Evolutionary conservation across 1,284 basidiomycete species (phyloP).

Genomic region (Trametes sp.): DNA sequence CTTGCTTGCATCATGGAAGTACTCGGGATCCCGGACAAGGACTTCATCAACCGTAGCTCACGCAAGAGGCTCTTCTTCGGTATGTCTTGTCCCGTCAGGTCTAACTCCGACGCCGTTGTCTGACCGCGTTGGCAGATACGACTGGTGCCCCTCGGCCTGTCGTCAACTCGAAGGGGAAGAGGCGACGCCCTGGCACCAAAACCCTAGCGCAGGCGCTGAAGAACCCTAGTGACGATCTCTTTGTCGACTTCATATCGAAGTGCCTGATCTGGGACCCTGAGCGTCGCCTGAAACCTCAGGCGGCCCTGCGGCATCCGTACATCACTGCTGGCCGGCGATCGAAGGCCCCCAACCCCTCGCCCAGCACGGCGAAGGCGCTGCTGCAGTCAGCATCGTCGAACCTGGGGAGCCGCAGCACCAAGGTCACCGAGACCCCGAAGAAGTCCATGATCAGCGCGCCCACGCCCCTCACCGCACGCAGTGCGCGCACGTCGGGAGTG

Average conservation of each 20-base stretch:
- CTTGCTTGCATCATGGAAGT: slow-evolving; percentile 99
- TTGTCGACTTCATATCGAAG: slow-evolving; percentile 93
- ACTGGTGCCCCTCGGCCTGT: slow-evolving; percentile 93
- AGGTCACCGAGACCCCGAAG: slow-evolving; percentile 79
- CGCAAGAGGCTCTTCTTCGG: slow-evolving; percentile 97
- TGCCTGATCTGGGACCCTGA: slow-evolving; percentile 99
- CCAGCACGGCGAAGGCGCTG: slow-evolving; percentile 56
- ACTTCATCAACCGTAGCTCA: slow-evolving; percentile 93
- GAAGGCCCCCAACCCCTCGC: slow-evolving; percentile 53
- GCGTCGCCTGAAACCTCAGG: slow-evolving; percentile 92
- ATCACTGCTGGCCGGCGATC: slow-evolving; percentile 69
- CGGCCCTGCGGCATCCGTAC: slow-evolving; percentile 93
- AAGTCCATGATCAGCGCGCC: slow-evolving; percentile 87
- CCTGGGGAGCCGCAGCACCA: slow-evolving; percentile 51
- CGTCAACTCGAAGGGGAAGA: slow-evolving; percentile 95
- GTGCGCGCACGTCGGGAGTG: slow-evolving; percentile 60
- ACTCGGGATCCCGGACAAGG: slow-evolving; percentile 93
- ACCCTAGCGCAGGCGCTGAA: slow-evolving; percentile 89
- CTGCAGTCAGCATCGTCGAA: slow-evolving; percentile 53
- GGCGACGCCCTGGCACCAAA: slow-evolving; percentile 91
- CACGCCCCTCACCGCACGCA: slow-evolving; percentile 80
- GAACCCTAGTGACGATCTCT: slow-evolving; percentile 83
- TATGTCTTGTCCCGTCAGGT: slow-evolving; percentile 46
- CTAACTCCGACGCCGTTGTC: not conserved
- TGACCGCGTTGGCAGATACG: slow-evolving; percentile 66